These are phyloP conservation scores for Podaxis sp. DNA, from an alignment of 768 basidiomycete genomes.

Conservation along the genomic window DNA sequence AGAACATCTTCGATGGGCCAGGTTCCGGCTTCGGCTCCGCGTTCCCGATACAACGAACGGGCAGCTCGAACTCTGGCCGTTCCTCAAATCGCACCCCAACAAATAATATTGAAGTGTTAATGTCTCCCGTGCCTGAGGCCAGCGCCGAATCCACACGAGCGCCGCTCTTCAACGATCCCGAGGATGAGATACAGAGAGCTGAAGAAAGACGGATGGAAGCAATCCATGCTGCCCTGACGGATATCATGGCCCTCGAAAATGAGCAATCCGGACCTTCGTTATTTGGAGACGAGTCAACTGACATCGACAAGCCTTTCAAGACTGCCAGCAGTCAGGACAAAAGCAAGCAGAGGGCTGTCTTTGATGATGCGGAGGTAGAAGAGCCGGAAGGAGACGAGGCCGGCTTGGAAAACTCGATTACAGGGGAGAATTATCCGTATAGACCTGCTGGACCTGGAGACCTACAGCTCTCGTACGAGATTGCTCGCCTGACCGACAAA, in stretches of 20 bases:
- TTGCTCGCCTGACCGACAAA: slow-evolving; percentile 72
- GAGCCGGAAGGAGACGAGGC: slow-evolving; percentile 47
- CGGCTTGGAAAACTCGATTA: slow-evolving; percentile 31
- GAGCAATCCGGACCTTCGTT: slow-evolving; percentile 20
- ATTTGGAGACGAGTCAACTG: slow-evolving; percentile 16
- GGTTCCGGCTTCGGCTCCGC: slow-evolving; percentile 34
- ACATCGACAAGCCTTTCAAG: slow-evolving; percentile 14
- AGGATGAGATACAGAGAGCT: slow-evolving; percentile 64
- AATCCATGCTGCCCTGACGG: slow-evolving; percentile 92
- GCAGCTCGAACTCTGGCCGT: slow-evolving; percentile 37
- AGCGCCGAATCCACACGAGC: slow-evolving; percentile 58
- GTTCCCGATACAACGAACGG: slow-evolving; percentile 37
- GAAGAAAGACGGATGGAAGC: slow-evolving; percentile 91
- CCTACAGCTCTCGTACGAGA: slow-evolving; percentile 85
- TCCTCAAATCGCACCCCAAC: slow-evolving; percentile 29
- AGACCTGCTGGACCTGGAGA: slow-evolving; percentile 87
- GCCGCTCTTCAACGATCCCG: slow-evolving; percentile 80
- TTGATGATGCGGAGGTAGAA: slow-evolving; percentile 36
- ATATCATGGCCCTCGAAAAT: slow-evolving; percentile 88
- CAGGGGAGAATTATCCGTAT: slow-evolving; percentile 45
- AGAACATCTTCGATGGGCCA: slow-evolving; percentile 32
- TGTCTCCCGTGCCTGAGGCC: slow-evolving; percentile 62
- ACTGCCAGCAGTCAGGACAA: slow-evolving; percentile 15
- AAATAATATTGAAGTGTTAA: slow-evolving; percentile 78
- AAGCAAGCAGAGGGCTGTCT: slow-evolving; percentile 23